These are phyloP conservation scores for Cylindrodendrum hubeiense DNA, from an alignment of 2,329 filamentous ascomycete genomes.

Conservation along the genomic window DNA sequence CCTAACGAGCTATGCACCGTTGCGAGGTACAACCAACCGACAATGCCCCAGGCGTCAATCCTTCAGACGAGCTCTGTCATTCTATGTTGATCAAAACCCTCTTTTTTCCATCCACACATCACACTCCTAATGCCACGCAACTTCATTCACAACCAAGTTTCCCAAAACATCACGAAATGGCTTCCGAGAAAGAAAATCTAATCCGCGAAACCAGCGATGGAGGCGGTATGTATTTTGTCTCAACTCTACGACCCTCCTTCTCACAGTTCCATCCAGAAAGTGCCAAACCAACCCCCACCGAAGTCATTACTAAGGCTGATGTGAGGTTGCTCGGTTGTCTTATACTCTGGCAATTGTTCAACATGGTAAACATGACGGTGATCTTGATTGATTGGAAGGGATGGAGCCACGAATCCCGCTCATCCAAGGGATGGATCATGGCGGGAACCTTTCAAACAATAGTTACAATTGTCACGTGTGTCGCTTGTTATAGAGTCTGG, in stretches of 20 bases:
- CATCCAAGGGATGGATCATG: background rate
- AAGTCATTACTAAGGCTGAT: background rate
- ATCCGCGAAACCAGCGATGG: background rate
- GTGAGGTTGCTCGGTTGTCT: background rate
- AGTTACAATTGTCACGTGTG: background rate
- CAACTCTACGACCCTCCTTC: background rate
- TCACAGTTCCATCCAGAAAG: background rate
- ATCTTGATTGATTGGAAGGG: background rate
- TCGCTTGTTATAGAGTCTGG: background rate
- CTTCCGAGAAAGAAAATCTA: background rate
- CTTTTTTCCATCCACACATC: background rate
- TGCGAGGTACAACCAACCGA: no score
- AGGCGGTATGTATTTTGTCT: background rate
- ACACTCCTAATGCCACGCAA: background rate
- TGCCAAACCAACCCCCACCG: background rate
- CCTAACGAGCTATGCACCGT: no score
- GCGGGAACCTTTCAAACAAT: background rate
- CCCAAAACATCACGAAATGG: background rate
- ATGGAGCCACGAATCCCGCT: background rate
- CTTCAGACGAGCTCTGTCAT: no score
- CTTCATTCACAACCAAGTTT: background rate
- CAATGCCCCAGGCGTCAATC: no score
- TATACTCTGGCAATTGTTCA: background rate
- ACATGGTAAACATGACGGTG: constrained; percentile 1
- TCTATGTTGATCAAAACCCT: background rate